Base-by-base conservation (phyloP, 2,329 filamentous ascomycete species). In the Alternaria viburni region DNA sequence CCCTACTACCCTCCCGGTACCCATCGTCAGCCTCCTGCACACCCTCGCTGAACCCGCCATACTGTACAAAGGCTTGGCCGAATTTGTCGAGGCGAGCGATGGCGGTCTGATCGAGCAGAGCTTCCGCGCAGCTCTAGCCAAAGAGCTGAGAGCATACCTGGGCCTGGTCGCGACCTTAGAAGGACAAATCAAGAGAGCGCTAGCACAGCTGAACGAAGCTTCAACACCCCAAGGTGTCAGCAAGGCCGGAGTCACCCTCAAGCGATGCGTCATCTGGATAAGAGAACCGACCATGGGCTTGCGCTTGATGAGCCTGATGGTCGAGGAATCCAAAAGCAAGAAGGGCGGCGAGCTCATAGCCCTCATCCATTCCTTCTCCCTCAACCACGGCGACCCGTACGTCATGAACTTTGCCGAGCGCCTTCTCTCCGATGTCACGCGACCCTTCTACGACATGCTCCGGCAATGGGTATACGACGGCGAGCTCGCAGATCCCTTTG, bases 401-500 rank as follows among this genome's bases (percentile, higher is more conserved):
- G 96, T 99, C 25, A 92, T 92, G 66, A 90, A 90, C 0, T 98
- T 98, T 82, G 96, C 96, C 0, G 95, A 98, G 79, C 89, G 95
- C 23, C 85, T 99, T 26, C 86, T 99, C 6, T 86, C 87, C 6
- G 92, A 95, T 73, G 92, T 99, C 57, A 97, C 96, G 2, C 87
- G 92, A 15, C 96, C 96, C 0, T 99, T 99, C 77, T 99, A 99
- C 79, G 93, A 96, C 73, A 97, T 99, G 83, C 85, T 99, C 57
- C 89, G 93, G 58, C 91, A 93, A 72, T 99, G 96, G 96, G 97
- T 99, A 54, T 99, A 99, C 76, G 95, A 99, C 74, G 96, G 96
- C 64, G 96, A 99, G 83, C 86, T 99, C 13, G 93, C 93, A n/a
- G 96, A 99, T 79, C 96, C 96, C 0, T 97, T 94, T 74, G 86